phyloP scores from a whole-genome alignment of 495 filamentous ascomycete species.

The Penicillium angulare region DNA sequence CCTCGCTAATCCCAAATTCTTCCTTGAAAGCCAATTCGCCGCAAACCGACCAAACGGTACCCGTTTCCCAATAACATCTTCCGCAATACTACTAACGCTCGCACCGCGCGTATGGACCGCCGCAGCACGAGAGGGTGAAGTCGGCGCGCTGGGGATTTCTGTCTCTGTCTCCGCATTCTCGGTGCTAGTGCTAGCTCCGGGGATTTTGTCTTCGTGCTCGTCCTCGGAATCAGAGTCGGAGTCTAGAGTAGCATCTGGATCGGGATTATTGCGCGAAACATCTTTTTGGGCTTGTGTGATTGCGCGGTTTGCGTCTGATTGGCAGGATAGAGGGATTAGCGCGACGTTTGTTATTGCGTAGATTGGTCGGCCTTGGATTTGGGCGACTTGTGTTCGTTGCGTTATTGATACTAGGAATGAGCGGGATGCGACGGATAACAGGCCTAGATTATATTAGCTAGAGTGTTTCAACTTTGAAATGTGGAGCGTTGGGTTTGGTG shows the following conservation, averaged over 20 bases:
- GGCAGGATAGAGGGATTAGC: constrained; percentile 79
- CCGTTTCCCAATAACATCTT: constrained; percentile 78
- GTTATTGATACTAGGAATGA: constrained; percentile 85
- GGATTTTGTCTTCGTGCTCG: no score
- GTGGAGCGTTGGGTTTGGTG: background rate
- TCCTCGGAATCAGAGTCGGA: constrained; percentile 39
- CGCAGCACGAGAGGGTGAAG: constrained; percentile 29
- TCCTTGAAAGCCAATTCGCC: constrained; percentile 82
- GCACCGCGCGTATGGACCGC: constrained; percentile 17
- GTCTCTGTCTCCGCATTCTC: constrained; percentile 32
- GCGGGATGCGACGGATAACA: constrained; percentile 67
- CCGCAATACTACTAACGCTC: constrained; percentile 61
- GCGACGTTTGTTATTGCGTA: constrained; percentile 85
- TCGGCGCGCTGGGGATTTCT: constrained; percentile 33
- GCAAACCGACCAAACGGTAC: constrained; percentile 86
- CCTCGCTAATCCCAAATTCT: constrained; percentile 62
- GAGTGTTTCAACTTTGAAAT: background rate
- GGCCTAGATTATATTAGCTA: constrained; percentile 47
- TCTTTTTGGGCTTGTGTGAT: constrained; percentile 62
- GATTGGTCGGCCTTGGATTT: constrained; percentile 75
- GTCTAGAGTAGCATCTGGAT: constrained; percentile 27
- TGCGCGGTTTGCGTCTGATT: constrained; percentile 66
- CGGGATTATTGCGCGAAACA: constrained; percentile 23
- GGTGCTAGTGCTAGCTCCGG: no score
- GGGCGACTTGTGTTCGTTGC: constrained; percentile 80